Conservation (phyloP, 768 basidiomycete species). For the Rhodotorula babjevae region DNA sequence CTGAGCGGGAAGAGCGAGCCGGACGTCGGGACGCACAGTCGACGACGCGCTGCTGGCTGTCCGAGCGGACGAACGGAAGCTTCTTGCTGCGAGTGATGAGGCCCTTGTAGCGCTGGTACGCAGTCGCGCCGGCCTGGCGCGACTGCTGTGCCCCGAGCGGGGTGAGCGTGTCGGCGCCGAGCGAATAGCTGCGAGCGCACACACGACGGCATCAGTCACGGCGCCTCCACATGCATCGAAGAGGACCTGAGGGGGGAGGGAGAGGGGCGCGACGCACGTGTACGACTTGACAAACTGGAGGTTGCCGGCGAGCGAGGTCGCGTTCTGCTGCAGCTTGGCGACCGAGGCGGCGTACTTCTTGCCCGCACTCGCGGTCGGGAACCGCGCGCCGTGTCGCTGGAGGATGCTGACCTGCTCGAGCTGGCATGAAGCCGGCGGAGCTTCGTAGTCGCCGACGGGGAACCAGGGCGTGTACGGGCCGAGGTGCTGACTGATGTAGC, state of each 20-base stretch:
- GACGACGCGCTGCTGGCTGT: conserved; percentile 59
- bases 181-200: conserved; percentile 55
- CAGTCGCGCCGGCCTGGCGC: conserved; percentile 51
- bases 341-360: conserved; percentile 54
- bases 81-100: neutral
- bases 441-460: conserved; percentile 52
- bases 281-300: conserved; percentile 55
- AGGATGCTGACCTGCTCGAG: conserved; percentile 53
- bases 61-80: conserved; percentile 52
- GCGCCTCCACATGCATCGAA: neutral
- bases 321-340: conserved; percentile 54
- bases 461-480: conserved; percentile 54
- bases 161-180: conserved; percentile 61
- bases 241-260: conserved; percentile 46
- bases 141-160: conserved; percentile 63
- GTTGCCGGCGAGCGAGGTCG: conserved; percentile 49
- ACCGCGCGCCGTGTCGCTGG: conserved; percentile 75
- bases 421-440: conserved; percentile 54
- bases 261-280: neutral
- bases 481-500: conserved; percentile 3
- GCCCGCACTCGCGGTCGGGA: conserved; percentile 58
- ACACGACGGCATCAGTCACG: too few species aligned
- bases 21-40: conserved; percentile 44
- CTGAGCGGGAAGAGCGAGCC: rapidly evolving
- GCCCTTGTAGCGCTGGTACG: conserved; percentile 56